A percentile compares a stretch with the other conserved stretches of the same genome.
Conservation (phyloP, 139 green algal genomes). For the Monoraphidium neglectum region DNA sequence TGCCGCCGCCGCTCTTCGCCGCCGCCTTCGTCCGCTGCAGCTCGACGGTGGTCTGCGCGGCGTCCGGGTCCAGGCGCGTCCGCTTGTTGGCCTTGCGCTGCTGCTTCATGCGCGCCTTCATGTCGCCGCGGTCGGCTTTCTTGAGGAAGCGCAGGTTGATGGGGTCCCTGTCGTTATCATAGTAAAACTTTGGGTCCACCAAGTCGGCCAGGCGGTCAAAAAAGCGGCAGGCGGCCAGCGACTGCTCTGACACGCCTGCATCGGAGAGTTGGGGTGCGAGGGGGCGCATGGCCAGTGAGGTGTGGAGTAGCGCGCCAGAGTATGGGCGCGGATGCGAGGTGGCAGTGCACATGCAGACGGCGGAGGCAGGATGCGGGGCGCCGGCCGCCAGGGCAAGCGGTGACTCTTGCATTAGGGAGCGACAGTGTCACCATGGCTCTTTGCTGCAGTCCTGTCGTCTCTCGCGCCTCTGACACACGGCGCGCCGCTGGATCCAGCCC, state of each 20-base stretch:
- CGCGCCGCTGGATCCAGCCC: too few relatives aligned
- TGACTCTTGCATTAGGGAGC: too few relatives aligned
- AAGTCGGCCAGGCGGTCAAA: conserved; percentile 76
- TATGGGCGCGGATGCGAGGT: too few relatives aligned
- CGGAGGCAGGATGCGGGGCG: too few relatives aligned
- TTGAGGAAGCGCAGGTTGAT: conserved; percentile 53
- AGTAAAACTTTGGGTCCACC: conserved; percentile 68
- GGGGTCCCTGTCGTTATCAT: conserved; percentile 30
- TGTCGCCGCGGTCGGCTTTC: conserved; percentile 48
- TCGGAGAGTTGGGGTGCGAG: too few relatives aligned
- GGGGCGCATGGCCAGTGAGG: too few relatives aligned
- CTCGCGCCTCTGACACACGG: too few relatives aligned
- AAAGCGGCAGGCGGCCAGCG: conserved; percentile 44
- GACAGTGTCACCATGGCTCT: too few relatives aligned
- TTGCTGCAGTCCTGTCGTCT: too few relatives aligned
- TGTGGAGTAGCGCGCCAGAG: too few relatives aligned
- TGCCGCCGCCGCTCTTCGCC: background rate
- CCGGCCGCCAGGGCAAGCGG: too few relatives aligned
- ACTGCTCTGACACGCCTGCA: conserved; percentile 1
- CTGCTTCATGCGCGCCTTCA: conserved; percentile 59
- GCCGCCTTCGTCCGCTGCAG: conserved; percentile 39
- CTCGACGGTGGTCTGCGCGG: conserved; percentile 52
- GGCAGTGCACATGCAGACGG: too few relatives aligned
- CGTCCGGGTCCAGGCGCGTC: conserved; percentile 64
- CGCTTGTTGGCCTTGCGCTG: conserved; percentile 65